These are phyloP conservation scores for Nasturtium officinale DNA, from an alignment of 345 rosid genomes.

Conservation along the genomic window DNA sequence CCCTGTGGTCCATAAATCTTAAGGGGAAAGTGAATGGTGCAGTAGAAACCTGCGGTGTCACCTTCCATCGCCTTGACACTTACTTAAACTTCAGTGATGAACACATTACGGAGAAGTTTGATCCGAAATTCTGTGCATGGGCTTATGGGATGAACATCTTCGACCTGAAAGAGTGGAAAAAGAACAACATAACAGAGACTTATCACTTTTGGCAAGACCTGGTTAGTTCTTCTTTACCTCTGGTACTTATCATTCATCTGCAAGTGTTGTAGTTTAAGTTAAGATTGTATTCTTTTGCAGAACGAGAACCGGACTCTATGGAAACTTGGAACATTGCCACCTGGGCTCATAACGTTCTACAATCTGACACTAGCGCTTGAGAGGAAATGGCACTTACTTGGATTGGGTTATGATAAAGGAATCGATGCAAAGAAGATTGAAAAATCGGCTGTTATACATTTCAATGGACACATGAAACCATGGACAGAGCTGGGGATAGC, in stretches of 20 bases:
- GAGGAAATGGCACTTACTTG: conserved; percentile 64
- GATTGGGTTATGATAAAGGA: conserved; percentile 60
- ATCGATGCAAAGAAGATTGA: conserved; percentile 46
- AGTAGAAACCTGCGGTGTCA: conserved; percentile 62
- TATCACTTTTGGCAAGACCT: conserved; percentile 54
- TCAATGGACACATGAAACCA: conserved; percentile 71
- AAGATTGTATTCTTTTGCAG: conserved; percentile 36
- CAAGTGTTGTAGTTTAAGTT: conserved; percentile 5
- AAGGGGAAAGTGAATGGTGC: conserved; percentile 76
- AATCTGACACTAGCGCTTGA: conserved; percentile 53
- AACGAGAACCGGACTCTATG: conserved; percentile 58
- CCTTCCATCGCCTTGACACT: conserved; percentile 56
- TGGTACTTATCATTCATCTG: not conserved
- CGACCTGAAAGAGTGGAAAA: conserved; percentile 62
- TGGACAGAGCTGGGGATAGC: conserved; percentile 62
- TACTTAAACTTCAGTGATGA: conserved; percentile 65
- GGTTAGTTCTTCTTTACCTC: conserved; percentile 34
- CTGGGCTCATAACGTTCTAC: conserved; percentile 67
- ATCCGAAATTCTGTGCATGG: conserved; percentile 67
- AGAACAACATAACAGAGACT: conserved; percentile 47
- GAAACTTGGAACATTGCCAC: conserved; percentile 65
- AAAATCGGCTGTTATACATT: conserved; percentile 65
- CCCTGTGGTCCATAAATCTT: conserved; percentile 54
- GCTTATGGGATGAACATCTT: conserved; percentile 77
- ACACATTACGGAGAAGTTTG: conserved; percentile 44